Evolutionary conservation across 208 protist species (phyloP).

Genomic region (Leishmania tarentolae): DNA sequence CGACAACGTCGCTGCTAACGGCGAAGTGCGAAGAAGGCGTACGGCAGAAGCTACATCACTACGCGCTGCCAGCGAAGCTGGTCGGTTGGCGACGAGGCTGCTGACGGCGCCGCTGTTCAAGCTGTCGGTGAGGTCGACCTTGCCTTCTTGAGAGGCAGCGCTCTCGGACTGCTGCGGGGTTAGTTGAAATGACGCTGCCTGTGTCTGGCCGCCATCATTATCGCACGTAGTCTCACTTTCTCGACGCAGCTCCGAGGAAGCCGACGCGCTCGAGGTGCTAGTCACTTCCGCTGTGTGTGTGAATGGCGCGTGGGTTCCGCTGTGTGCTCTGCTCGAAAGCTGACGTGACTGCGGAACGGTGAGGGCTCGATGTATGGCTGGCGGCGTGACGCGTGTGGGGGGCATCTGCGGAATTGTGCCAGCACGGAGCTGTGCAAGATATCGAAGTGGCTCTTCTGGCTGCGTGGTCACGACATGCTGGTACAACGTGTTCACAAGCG

Average conservation of each 20-base stretch:
- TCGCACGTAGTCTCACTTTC: neutral
- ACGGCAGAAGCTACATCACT: neutral
- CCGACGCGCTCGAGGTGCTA: neutral
- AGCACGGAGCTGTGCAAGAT: conserved; percentile 7
- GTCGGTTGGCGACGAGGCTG: neutral
- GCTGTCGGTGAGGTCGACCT: neutral
- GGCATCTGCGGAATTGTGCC: conserved; percentile 3
- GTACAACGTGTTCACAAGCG: conserved; percentile 53
- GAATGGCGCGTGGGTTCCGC: conserved; percentile 2
- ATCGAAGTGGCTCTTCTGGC: conserved; percentile 53
- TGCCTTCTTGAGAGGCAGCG: neutral
- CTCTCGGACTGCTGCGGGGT: neutral
- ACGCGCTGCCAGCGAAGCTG: neutral
- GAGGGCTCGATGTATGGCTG: neutral
- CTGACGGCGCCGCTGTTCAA: neutral
- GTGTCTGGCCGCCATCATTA: neutral
- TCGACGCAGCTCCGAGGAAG: neutral
- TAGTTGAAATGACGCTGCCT: neutral
- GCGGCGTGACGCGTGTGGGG: neutral
- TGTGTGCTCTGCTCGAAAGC: conserved; percentile 6
- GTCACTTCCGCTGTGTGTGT: neutral
- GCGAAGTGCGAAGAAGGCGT: conserved; percentile 8
- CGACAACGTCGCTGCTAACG: conserved; percentile 9
- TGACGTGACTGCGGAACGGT: conserved; percentile 1
- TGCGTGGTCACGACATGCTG: conserved; percentile 44